Evolutionary conservation across 2,329 filamentous ascomycete genomes (phyloP), one percentile per base, ranked within the genome.

Genomic region (Fusarium coffeatum): DNA sequence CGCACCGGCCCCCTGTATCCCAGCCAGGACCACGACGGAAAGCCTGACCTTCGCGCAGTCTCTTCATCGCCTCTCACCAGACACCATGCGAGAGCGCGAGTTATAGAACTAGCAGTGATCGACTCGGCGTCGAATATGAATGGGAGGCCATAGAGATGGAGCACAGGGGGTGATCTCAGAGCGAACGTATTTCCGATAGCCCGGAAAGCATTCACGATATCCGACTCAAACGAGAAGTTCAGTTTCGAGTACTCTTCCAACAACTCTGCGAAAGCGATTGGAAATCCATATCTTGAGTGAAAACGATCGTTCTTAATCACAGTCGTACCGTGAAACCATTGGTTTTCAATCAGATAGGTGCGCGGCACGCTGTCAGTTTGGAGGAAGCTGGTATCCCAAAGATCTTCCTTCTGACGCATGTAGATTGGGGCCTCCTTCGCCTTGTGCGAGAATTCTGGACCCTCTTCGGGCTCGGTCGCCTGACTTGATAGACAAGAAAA

Each of bases 1-100:
- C 18, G 34, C 18, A 37, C 34, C 7, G 34, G 18, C 10, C 34
- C 34, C 12, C 10, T 37, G 3, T 37, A 37, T 7, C 34, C 34
- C 34, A 37, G 18, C 34, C 34, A 37, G 34, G 34, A 11, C 34
- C 34, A 37, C 1, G 34, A n/a, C 7, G 34, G 34, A 37, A 37
- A 37, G 9, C 18, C 34, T 37, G 18, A 18, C 18, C 34, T n/a
- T n/a, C 34, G 34, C 34, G 5, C 34, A n/a, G 0, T 6, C 3
- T 37, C 18, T 37, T n/a, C 34, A 37, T 37, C 2, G 6, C 6
- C 10, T 7, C 3, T 37, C 18, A 7, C 34, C 6, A 37, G 18
- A 4, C 10, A n/a, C 34, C 34, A 37, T 6, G 34, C 34, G 1
- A 37, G 0, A 0, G 9, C 18, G 0, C 10, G 34, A 3, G 34